phyloP scores from a whole-genome alignment of 208 protist genomes.

The Wallacemonas sp. region DNA sequence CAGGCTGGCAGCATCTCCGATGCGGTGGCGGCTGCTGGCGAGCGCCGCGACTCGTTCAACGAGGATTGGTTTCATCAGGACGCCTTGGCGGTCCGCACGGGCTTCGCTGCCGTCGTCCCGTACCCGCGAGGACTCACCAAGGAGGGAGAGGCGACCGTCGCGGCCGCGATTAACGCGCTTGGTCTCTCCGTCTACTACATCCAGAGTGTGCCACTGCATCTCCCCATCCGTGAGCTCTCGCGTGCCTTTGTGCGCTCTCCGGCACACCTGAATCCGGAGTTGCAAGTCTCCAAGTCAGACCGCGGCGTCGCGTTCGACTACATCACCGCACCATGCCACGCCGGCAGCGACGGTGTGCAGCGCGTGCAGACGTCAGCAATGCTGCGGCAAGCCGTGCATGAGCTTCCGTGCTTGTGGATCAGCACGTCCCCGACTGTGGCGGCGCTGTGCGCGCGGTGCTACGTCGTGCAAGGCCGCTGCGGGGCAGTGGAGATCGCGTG shows the following conservation, averaged over 20 bases:
- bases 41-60: conserved; percentile 15
- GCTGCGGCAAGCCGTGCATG: conserved; percentile 42
- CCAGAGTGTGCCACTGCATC: conserved; percentile 53
- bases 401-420: conserved; percentile 54
- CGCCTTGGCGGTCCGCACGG: conserved; percentile 42
- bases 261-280: conserved; percentile 29
- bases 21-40: neutral
- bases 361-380: conserved; percentile 26
- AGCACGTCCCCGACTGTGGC: conserved; percentile 49
- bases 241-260: conserved; percentile 45
- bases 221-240: conserved; percentile 46
- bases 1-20: neutral
- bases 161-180: conserved; percentile 46
- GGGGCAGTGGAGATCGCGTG: conserved; percentile 65
- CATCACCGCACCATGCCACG: conserved; percentile 36
- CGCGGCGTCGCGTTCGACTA: conserved; percentile 36
- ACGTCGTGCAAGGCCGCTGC: conserved; percentile 50
- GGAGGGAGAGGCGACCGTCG: conserved; percentile 26
- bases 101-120: conserved; percentile 62
- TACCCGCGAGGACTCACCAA: conserved; percentile 36
- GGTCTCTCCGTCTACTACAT: conserved; percentile 49
- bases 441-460: conserved; percentile 41
- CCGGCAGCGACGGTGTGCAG: conserved; percentile 39
- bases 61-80: conserved; percentile 62
- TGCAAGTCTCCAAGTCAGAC: conserved; percentile 25